These are phyloP conservation scores for Acrodontium crateriforme DNA, from an alignment of 2,329 filamentous ascomycete genomes.

Conservation along the genomic window DNA sequence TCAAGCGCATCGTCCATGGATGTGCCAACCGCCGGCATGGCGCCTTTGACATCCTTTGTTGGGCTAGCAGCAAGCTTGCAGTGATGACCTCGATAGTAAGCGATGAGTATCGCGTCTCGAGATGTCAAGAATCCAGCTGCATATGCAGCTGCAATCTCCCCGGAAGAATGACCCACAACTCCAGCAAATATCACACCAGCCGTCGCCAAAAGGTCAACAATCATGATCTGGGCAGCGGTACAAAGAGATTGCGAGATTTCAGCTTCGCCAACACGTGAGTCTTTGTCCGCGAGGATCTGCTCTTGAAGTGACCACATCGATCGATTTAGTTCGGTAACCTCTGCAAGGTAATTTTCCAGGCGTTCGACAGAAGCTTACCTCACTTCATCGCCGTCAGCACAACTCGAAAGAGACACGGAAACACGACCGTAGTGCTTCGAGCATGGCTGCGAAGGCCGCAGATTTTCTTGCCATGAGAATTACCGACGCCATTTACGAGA, in stretches of 20 bases:
- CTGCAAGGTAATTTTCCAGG: no score
- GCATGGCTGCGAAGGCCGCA: no score
- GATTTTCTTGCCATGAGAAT: no score
- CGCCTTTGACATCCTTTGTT: constrained; percentile 2
- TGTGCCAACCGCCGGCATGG: constrained; percentile 17
- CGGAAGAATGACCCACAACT: constrained; percentile 20
- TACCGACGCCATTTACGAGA: no score
- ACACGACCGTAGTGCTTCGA: no score
- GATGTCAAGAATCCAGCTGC: constrained; percentile 12
- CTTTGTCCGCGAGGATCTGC: neutral
- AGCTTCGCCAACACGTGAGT: constrained; percentile 9
- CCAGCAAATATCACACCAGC: constrained; percentile 9
- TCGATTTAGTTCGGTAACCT: no score
- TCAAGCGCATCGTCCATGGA: constrained; percentile 6
- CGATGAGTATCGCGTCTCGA: constrained; percentile 6
- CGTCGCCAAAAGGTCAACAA: constrained; percentile 28
- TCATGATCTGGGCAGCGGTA: constrained; percentile 40
- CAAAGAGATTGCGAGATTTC: constrained; percentile 38
- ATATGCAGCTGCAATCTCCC: constrained; percentile 23
- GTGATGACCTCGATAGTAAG: constrained; percentile 13
- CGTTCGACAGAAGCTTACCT: no score
- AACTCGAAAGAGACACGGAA: no score
- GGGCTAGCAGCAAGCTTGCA: neutral
- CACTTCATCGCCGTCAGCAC: no score
- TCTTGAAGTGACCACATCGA: neutral